Evolutionary conservation across 371 early-diverging fungal species (phyloP), one percentile per base, ranked within the genome.

Genomic region (Apophysomyces variabilis): DNA sequence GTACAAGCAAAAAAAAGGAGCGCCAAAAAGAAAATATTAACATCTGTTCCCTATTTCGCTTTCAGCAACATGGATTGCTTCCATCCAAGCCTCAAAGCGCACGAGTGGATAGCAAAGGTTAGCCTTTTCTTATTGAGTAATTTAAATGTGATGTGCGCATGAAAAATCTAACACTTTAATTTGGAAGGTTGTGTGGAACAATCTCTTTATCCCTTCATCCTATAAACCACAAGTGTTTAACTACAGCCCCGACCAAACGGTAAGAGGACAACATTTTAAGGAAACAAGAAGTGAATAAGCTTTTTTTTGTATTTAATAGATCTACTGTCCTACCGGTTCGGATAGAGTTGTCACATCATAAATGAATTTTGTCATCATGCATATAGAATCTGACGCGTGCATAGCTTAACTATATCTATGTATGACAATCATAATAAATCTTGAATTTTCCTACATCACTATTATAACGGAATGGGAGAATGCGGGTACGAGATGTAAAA

Each of bases 51-150:
- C 13, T 16, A 18, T 14, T 47, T 1, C 18, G 13, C 47, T 0
- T 47, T 3, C 9, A 68, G 68, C 38, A 68, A 68, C n/a, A 32
- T 63, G 26, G 68, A 68, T 44, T 68, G 68, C 7, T 68, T 68
- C 60, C 68, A 68, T 59, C 68, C 68, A 5, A 61, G 58, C 32
- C 46, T 56, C 4, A 62, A 63, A 18, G 54, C 47, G 7, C 68
- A 68, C 13, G 39, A 59, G 41, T 64, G 60, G 54, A 38, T 68
- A 6, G 64, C 68, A 3, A 63, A 68, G 61, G 69, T 61, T 60
- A 8, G 41, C 13, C 2, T 37, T 16, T 9, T 6, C 26, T 21
- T 26, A 21, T 57, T 37, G 41, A 18, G 32, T 26, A 26, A 2
- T 26, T 26, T 3, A 26, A 26, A 26, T 26, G 32, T 26, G 32